Conservation (phyloP, 495 filamentous ascomycete genomes). For the Aspergillus asperescens region DNA sequence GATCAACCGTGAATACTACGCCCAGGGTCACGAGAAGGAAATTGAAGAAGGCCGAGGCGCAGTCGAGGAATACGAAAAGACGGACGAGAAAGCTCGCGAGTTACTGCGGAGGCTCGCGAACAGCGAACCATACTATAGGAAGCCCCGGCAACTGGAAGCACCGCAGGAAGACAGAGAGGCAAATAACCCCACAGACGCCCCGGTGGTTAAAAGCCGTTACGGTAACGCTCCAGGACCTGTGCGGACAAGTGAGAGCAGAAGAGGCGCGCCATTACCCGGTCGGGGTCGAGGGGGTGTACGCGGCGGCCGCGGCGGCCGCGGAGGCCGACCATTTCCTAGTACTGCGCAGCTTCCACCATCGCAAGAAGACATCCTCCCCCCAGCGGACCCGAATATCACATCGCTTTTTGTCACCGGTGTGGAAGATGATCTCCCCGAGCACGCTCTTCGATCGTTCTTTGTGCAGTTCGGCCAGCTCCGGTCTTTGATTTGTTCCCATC, state of each 20-base stretch:
- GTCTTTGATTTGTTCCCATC: conserved; percentile 88
- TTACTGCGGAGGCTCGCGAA: conserved; percentile 77
- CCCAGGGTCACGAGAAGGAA: conserved; percentile 91
- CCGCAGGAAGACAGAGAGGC: conserved; percentile 38
- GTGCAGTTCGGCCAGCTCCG: conserved; percentile 79
- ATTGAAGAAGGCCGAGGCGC: conserved; percentile 83
- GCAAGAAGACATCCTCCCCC: conserved; percentile 77
- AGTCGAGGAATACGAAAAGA: conserved; percentile 89
- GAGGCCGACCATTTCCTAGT: conserved; percentile 59
- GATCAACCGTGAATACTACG: conserved; percentile 95
- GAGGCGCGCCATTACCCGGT: conserved; percentile 35
- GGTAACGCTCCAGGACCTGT: conserved; percentile 55
- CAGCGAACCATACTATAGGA: conserved; percentile 91
- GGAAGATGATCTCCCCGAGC: conserved; percentile 92
- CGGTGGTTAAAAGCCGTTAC: conserved; percentile 38
- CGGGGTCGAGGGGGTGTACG: conserved; percentile 39
- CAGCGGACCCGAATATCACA: conserved; percentile 74
- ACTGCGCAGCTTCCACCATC: conserved; percentile 71
- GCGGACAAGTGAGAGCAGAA: conserved; percentile 54
- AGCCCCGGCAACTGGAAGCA: conserved; percentile 62
- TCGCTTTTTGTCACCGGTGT: conserved; percentile 92
- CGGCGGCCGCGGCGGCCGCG: conserved; percentile 51
- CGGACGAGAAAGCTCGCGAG: conserved; percentile 91
- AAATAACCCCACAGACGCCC: conserved; percentile 22
- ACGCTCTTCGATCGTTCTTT: conserved; percentile 86